Evolutionary conservation across 75 land plant genomes (phyloP), one percentile per base, ranked within the genome.

Genomic region (Selaginella tamariscina): DNA sequence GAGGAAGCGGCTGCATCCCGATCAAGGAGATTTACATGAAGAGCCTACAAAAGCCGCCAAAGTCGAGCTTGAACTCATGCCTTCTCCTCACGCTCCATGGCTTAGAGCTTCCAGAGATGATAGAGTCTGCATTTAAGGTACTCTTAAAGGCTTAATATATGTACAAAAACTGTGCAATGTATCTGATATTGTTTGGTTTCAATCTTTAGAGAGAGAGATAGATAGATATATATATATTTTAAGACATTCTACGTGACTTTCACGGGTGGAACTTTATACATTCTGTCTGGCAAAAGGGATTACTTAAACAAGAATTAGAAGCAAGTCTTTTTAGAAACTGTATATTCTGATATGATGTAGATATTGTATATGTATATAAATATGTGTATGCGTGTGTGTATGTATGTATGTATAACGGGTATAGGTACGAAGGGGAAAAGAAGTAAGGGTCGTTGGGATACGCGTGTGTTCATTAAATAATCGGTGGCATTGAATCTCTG

Each of bases 401-500:
- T n/a, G n/a, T n/a, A n/a, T n/a, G n/a, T n/a, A n/a, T n/a, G n/a
- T n/a, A n/a, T n/a, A n/a, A n/a, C n/a, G n/a, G n/a, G n/a, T n/a
- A n/a, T n/a, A n/a, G n/a, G n/a, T 39, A 39, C 49, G 49, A 39
- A 5, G 49, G 49, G n/a, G n/a, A n/a, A n/a, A 39, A 15, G 15
- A 5, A 39, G 49, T 15, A 39, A 39, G 15, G 49, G 49, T 39
- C 49, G 49, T 39, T 39, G 49, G 49, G 49, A 39, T 39, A 39
- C 49, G 49, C 49, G 49, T 39, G 49, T 39, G 49, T 39, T 39
- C 49, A 39, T 39, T 39, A 39, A 39, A 39, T 39, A 39, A 39
- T 39, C 49, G 49, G 49, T 39, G 49, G 49, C 49, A 39, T 39
- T 39, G 49, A 39, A 39, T 39, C 49, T 39, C 49, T 39, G 49